Conservation (phyloP, 2,329 filamentous ascomycete genomes). For the Fusarium chaquense region DNA sequence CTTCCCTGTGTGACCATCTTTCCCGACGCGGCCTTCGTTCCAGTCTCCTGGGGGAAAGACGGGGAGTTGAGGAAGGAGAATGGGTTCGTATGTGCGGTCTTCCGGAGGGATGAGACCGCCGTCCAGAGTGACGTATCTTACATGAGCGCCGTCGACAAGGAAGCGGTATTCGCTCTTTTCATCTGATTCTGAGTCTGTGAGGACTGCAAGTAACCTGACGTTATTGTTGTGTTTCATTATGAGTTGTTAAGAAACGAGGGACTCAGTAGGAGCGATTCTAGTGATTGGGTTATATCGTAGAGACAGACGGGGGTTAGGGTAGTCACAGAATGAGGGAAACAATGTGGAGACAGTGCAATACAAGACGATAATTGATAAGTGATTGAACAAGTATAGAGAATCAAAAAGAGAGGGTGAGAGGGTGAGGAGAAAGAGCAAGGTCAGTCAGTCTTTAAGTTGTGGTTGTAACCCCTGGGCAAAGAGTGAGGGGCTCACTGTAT, state of each 20-base stretch:
- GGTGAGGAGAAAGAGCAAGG: neutral
- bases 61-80: slow-evolving; percentile 52
- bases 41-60: slow-evolving; percentile 55
- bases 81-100: slow-evolving; percentile 52
- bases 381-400: neutral
- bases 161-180: slow-evolving; percentile 54
- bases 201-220: slow-evolving; percentile 44
- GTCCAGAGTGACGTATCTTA: slow-evolving; percentile 58
- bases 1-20: slow-evolving; percentile 40
- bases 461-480: neutral
- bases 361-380: neutral
- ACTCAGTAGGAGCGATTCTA: neutral
- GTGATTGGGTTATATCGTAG: neutral
- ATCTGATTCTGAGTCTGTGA: slow-evolving; percentile 45
- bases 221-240: slow-evolving; percentile 41
- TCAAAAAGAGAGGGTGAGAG: neutral
- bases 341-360: neutral
- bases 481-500: slow-evolving; percentile 10
- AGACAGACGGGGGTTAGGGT: slow-evolving; percentile 15
- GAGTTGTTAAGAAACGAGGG: neutral
- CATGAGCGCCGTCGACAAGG: slow-evolving; percentile 51
- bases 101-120: slow-evolving; percentile 49
- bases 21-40: slow-evolving; percentile 54
- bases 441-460: slow-evolving; percentile 17
- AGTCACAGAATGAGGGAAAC: neutral